Percentiles rank a stretch among this genome's conserved stretches.
Conservation (phyloP, 1,284 basidiomycete genomes). For the Rhizopogon hawkerae region DNA sequence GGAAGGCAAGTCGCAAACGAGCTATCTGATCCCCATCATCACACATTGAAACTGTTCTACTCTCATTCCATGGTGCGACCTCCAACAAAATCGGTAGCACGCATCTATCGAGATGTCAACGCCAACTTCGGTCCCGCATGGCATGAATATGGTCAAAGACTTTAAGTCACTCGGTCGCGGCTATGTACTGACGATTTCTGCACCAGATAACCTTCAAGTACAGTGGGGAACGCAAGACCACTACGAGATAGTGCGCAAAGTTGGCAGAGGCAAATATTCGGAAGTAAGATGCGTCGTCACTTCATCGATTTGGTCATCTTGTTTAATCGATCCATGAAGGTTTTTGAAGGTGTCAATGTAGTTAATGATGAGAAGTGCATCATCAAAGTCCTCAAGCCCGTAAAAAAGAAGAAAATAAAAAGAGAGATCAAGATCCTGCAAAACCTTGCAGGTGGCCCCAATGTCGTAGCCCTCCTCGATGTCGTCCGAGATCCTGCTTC, state of each 20-base stretch:
- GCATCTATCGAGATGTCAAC: conserved; percentile 71
- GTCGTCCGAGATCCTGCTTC: conserved; percentile 91
- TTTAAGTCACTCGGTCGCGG: conserved; percentile 8
- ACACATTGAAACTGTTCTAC: conserved; percentile 5
- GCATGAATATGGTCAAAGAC: conserved; percentile 64
- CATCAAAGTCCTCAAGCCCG: conserved; percentile 98
- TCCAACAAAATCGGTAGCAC: conserved; percentile 61
- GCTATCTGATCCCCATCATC: background rate
- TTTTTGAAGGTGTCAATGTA: conserved; percentile 95
- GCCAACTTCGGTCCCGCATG: conserved; percentile 63
- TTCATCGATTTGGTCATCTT: conserved; percentile 9
- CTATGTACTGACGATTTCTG: conserved; percentile 17
- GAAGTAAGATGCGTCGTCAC: conserved; percentile 51
- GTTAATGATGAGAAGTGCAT: conserved; percentile 93
- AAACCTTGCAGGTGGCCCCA: conserved; percentile 94
- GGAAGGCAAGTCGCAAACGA: conserved; percentile 10
- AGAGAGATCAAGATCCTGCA: conserved; percentile 98
- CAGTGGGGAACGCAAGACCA: conserved; percentile 96
- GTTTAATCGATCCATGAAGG: conserved; percentile 40
- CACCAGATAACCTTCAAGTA: conserved; percentile 79
- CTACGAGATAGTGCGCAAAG: conserved; percentile 97
- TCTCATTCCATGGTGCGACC: conserved; percentile 51
- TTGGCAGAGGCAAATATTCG: conserved; percentile 94
- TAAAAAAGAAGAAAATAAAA: conserved; percentile 99
- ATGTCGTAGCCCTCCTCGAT: conserved; percentile 81